A percentile compares a stretch with the other conserved stretches of the same genome.
phyloP scores from a whole-genome alignment of 2,329 filamentous ascomycete genomes.

The Knufia fluminis region DNA sequence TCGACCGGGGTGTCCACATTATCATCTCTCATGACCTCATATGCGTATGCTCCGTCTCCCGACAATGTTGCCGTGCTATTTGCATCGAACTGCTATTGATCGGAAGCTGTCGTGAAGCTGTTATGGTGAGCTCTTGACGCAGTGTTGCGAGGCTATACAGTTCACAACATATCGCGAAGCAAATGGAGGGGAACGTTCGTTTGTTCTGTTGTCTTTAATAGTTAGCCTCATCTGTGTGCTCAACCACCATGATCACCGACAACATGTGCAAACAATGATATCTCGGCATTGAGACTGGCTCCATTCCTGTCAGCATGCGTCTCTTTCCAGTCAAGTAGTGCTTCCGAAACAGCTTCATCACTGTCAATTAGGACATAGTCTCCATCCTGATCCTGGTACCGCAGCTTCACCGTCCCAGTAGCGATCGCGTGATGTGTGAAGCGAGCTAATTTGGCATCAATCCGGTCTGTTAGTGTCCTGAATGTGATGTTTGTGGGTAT shows the following conservation, averaged over 20 bases:
- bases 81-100: too few species aligned
- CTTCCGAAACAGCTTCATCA: conserved; percentile 92
- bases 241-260: neutral
- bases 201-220: too few species aligned
- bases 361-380: conserved; percentile 90
- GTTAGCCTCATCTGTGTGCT: neutral
- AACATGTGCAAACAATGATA: conserved; percentile 20
- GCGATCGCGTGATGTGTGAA: conserved; percentile 78
- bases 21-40: conserved; percentile 5
- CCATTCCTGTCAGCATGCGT: conserved; percentile 52
- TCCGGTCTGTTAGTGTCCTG: conserved; percentile 85
- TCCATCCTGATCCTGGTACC: conserved; percentile 85
- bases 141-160: too few species aligned
- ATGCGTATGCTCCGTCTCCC: neutral
- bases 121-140: too few species aligned
- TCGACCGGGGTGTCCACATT: neutral
- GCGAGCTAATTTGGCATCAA: conserved; percentile 85
- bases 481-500: conserved; percentile 93
- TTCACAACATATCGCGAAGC: too few species aligned
- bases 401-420: conserved; percentile 71
- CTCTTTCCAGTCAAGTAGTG: conserved; percentile 90
- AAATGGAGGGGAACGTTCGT: too few species aligned
- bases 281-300: conserved; percentile 28
- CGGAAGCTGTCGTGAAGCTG: too few species aligned
- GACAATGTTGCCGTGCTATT: neutral